Percentiles rank a stretch among this genome's conserved stretches.
phyloP scores from a whole-genome alignment of 208 protist species.

The Acanthamoeba polyphaga region DNA sequence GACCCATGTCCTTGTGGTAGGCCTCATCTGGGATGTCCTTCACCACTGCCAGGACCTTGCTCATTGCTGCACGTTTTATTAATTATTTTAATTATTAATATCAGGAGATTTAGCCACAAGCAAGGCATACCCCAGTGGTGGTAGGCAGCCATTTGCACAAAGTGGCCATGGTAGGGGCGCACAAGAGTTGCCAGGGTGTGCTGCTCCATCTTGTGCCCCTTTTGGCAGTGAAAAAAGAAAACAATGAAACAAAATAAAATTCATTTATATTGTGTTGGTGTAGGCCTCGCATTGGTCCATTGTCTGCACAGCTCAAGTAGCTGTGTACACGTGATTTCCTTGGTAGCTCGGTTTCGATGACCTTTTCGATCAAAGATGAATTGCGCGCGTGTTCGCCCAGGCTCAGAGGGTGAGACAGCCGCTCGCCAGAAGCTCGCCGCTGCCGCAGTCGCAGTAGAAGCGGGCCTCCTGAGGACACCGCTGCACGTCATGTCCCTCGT shows the following conservation, averaged over 20 bases:
- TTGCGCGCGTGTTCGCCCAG: no score
- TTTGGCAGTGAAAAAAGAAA: no score
- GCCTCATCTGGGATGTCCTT: background rate
- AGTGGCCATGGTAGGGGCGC: background rate
- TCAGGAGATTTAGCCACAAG: background rate
- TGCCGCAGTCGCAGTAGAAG: constrained; percentile 56
- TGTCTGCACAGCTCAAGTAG: no score
- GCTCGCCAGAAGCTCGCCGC: constrained; percentile 8
- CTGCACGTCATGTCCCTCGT: constrained; percentile 29
- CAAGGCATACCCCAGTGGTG: background rate
- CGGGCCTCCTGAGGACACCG: constrained; percentile 28
- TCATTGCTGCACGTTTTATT: background rate
- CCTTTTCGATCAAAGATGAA: no score
- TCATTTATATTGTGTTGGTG: no score
- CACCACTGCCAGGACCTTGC: background rate
- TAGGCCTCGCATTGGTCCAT: no score
- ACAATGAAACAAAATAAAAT: no score
- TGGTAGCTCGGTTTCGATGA: no score
- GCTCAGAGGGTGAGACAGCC: background rate
- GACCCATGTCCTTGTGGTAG: background rate
- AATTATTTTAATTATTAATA: background rate
- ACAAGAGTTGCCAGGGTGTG: no score
- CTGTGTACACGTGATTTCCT: no score
- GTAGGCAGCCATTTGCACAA: background rate
- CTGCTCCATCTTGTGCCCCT: no score